Percentiles rank a stretch among this genome's conserved stretches.
phyloP scores from a whole-genome alignment of 2,329 filamentous ascomycete species.

The Scytalidium sp. region DNA sequence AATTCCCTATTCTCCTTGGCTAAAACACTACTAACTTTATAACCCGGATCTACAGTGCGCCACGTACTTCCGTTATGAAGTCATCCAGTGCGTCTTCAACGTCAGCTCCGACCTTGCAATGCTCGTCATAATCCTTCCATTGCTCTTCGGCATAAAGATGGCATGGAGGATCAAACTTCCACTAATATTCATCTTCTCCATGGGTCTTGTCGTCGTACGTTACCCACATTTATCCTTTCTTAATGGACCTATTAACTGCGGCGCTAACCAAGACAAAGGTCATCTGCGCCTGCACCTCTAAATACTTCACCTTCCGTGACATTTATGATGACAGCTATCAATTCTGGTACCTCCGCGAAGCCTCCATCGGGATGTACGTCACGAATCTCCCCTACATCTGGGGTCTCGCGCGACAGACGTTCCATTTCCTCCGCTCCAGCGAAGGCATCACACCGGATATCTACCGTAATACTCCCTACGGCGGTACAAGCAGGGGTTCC shows the following conservation, averaged over 20 bases:
- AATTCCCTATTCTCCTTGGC: conserved; percentile 12
- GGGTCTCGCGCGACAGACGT: conserved; percentile 31
- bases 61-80: conserved; percentile 52
- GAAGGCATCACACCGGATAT: not conserved
- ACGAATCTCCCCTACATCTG: conserved; percentile 50
- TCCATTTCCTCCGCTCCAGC: conserved; percentile 30
- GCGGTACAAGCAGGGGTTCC: not conserved
- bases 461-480: not conserved
- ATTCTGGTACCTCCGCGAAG: conserved; percentile 50
- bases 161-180: conserved; percentile 47
- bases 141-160: conserved; percentile 47
- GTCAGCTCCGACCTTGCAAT: conserved; percentile 57
- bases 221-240: not conserved
- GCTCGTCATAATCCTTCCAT: conserved; percentile 52
- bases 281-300: conserved; percentile 45
- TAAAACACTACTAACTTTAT: not conserved
- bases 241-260: not conserved
- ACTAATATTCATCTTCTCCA: conserved; percentile 41
- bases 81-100: conserved; percentile 56
- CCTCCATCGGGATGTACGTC: conserved; percentile 49
- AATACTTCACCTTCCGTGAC: conserved; percentile 36
- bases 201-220: conserved; percentile 44
- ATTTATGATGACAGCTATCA: conserved; percentile 27
- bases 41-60: conserved; percentile 45
- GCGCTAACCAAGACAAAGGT: conserved; percentile 32